These are phyloP conservation scores for Daldinia grandis DNA, from an alignment of 495 filamentous ascomycete species.

Conservation along the genomic window DNA sequence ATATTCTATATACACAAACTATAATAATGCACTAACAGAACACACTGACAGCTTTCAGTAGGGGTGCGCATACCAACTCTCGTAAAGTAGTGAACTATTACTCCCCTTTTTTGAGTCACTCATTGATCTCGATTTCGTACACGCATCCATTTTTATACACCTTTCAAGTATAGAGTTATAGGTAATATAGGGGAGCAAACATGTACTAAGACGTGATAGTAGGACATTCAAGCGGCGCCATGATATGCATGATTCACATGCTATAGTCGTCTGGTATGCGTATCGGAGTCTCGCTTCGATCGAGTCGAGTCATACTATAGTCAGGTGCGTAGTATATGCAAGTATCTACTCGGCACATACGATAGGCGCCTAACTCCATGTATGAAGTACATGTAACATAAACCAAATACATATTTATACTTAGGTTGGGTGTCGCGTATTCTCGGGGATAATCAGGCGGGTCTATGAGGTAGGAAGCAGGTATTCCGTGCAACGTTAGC, in stretches of 20 bases:
- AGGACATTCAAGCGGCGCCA: background rate
- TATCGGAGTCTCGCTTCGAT: background rate
- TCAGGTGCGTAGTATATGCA: background rate
- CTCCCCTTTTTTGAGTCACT: background rate
- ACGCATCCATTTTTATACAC: background rate
- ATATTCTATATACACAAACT: background rate
- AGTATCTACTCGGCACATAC: background rate
- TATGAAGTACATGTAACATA: background rate
- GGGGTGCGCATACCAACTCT: background rate
- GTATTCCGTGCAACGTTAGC: background rate
- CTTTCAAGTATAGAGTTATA: background rate
- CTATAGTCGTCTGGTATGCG: background rate
- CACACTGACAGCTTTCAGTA: background rate
- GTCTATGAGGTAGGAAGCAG: background rate
- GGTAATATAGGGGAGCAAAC: background rate
- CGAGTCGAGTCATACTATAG: background rate
- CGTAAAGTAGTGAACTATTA: background rate
- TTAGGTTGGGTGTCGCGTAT: background rate
- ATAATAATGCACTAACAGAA: background rate
- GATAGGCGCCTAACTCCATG: background rate
- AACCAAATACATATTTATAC: background rate
- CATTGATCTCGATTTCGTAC: background rate
- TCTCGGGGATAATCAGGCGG: background rate
- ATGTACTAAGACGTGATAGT: background rate
- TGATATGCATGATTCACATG: background rate